Conservation (phyloP, 1,284 basidiomycete genomes). For the Ceratobasidium sp. region DNA sequence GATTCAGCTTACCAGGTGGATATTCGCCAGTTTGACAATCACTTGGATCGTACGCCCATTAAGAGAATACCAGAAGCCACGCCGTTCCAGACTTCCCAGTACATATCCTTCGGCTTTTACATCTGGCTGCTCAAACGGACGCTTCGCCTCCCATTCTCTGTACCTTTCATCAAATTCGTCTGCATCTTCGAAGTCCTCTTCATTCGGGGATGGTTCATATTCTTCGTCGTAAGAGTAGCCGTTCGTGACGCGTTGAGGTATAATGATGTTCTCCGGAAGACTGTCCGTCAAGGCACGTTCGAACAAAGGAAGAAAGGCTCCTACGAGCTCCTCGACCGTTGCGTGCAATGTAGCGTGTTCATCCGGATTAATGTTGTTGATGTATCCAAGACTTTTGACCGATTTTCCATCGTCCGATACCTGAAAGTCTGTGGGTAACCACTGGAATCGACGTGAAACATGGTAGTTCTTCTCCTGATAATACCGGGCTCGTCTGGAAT, state of each 20-base stretch:
- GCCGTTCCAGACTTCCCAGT: conserved; percentile 39
- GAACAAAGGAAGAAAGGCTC: conserved; percentile 61
- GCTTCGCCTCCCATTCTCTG: conserved; percentile 16
- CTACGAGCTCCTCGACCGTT: conserved; percentile 55
- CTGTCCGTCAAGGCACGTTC: conserved; percentile 65
- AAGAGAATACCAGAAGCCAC: conserved; percentile 46
- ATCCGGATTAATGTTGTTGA: conserved; percentile 64
- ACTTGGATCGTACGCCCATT: conserved; percentile 56
- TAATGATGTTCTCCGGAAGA: background rate
- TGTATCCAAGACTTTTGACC: conserved; percentile 60
- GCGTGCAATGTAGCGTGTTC: conserved; percentile 53
- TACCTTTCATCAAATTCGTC: conserved; percentile 22
- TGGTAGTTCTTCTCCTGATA: conserved; percentile 2
- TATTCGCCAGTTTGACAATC: conserved; percentile 64
- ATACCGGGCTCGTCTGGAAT: background rate
- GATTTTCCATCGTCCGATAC: conserved; percentile 52
- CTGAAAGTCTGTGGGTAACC: conserved; percentile 61
- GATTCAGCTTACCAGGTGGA: conserved; percentile 55
- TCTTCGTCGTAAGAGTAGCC: background rate
- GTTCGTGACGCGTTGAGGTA: background rate
- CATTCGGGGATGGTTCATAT: background rate
- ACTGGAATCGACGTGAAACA: conserved; percentile 52
- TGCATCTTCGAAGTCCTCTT: background rate
- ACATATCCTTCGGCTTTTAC: conserved; percentile 40
- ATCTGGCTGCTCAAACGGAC: conserved; percentile 45